Conservation (phyloP, 495 filamentous ascomycete species). For the Podospora appendiculata region DNA sequence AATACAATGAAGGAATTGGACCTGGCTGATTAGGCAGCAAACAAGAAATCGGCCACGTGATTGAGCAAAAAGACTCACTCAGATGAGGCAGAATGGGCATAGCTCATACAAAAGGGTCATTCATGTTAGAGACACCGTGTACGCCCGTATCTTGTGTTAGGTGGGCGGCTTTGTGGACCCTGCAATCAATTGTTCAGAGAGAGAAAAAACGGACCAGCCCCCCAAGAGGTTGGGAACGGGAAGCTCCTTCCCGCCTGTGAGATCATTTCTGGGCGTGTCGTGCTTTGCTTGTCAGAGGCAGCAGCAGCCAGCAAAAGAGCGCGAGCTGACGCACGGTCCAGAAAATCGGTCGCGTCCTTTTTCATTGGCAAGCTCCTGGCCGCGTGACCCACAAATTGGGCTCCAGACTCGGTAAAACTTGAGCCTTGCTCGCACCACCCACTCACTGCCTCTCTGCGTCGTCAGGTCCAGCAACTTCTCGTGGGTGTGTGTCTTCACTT, state of each 20-base stretch:
- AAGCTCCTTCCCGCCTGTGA: too few species aligned
- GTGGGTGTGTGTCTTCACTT: not conserved
- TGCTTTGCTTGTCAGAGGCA: too few species aligned
- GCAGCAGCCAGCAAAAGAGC: not conserved
- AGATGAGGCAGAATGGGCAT: not conserved
- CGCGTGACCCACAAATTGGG: conserved; percentile 7
- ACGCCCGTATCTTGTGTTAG: too few species aligned
- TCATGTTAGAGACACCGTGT: too few species aligned
- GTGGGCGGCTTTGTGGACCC: too few species aligned
- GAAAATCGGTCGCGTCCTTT: conserved; percentile 1
- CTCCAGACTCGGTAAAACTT: conserved; percentile 5
- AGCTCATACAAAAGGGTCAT: too few species aligned
- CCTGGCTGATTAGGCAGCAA: not conserved
- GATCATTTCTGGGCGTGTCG: too few species aligned
- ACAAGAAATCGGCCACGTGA: not conserved
- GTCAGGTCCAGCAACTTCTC: conserved; percentile 5
- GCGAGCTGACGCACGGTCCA: not conserved
- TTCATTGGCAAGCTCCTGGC: conserved; percentile 1
- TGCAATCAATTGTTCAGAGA: too few species aligned
- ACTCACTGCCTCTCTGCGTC: not conserved
- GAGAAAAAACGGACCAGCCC: too few species aligned
- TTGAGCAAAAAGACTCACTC: not conserved
- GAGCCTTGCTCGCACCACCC: conserved; percentile 1
- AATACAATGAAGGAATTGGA: not conserved
- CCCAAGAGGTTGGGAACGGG: too few species aligned